A percentile compares a stretch with the other conserved stretches of the same genome.
phyloP scores from a whole-genome alignment of 2,329 filamentous ascomycete species.

The Clonostachys rosea region DNA sequence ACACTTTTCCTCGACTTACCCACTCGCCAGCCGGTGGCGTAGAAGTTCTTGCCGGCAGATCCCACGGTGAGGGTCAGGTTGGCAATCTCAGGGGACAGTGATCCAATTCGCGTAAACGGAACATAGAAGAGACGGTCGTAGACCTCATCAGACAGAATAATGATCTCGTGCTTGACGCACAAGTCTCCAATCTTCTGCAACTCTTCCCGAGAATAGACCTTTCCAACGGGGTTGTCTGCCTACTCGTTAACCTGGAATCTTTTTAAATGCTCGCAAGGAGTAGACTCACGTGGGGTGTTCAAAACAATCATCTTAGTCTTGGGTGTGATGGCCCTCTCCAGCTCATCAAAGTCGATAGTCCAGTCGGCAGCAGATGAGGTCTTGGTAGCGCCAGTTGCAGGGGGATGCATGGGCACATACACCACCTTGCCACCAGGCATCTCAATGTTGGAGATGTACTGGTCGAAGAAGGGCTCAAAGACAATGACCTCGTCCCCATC shows the following conservation, averaged over 20 bases:
- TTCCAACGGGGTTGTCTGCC: slow-evolving; percentile 88
- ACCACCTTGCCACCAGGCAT: slow-evolving; percentile 95
- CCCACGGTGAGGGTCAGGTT: slow-evolving; percentile 88
- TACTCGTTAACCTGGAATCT: neutral
- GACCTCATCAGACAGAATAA: slow-evolving; percentile 89
- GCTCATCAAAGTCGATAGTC: slow-evolving; percentile 77
- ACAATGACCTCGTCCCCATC: slow-evolving; percentile 93
- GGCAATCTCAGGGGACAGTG: slow-evolving; percentile 84
- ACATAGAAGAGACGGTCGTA: slow-evolving; percentile 96
- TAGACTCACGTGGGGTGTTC: slow-evolving; percentile 59
- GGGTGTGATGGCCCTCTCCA: slow-evolving; percentile 76
- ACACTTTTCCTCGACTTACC: slow-evolving; percentile 25
- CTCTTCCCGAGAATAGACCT: slow-evolving; percentile 84
- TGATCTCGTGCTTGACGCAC: slow-evolving; percentile 87
- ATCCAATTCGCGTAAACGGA: slow-evolving; percentile 89
- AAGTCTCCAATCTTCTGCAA: slow-evolving; percentile 80
- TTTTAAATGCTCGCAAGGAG: neutral
- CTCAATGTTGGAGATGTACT: slow-evolving; percentile 98
- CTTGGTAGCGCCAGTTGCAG: slow-evolving; percentile 69
- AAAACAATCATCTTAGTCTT: slow-evolving; percentile 95
- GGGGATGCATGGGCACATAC: slow-evolving; percentile 93
- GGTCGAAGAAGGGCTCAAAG: slow-evolving; percentile 98
- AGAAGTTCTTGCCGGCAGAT: slow-evolving; percentile 97
- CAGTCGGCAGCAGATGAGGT: slow-evolving; percentile 86
- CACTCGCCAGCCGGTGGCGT: slow-evolving; percentile 94